These are phyloP conservation scores for Telfairia occidentalis DNA, from an alignment of 331 rosid genomes.

Conservation along the genomic window DNA sequence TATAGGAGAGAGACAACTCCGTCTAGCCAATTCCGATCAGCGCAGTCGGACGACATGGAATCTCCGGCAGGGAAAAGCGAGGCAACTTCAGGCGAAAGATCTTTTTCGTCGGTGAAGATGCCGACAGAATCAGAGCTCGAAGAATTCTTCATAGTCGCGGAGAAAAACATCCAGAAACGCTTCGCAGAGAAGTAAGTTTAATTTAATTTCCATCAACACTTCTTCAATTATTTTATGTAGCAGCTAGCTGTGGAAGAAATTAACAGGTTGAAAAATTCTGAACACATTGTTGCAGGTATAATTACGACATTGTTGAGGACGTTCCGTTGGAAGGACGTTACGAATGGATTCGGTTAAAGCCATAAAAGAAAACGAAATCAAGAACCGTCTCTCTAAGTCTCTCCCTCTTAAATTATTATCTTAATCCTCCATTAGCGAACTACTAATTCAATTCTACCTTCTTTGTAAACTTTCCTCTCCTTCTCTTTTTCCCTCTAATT, in stretches of 20 bases:
- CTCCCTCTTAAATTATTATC: background rate
- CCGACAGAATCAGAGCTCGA: slow-evolving; percentile 56
- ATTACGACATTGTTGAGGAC: slow-evolving; percentile 64
- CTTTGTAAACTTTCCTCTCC: background rate
- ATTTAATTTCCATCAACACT: background rate
- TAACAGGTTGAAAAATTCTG: background rate
- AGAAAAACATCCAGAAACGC: slow-evolving; percentile 48
- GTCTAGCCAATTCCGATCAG: slow-evolving; percentile 31
- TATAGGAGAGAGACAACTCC: slow-evolving; percentile 55
- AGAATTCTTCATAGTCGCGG: slow-evolving; percentile 60
- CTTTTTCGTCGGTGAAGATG: slow-evolving; percentile 25
- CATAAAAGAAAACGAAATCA: slow-evolving; percentile 18
- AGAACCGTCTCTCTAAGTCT: no score
- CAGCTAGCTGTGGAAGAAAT: background rate
- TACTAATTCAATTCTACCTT: background rate
- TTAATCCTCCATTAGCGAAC: background rate
- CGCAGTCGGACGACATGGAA: slow-evolving; percentile 28
- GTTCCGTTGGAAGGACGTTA: slow-evolving; percentile 75
- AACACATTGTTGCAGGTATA: slow-evolving; percentile 51
- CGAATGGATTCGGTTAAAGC: slow-evolving; percentile 75
- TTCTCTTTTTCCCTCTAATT: background rate
- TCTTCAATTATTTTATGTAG: background rate
- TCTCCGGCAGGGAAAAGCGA: slow-evolving; percentile 23
- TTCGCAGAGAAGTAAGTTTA: slow-evolving; percentile 49
- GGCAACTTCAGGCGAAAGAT: slow-evolving; percentile 24